Percentiles rank a stretch among this genome's conserved stretches.
Conservation (phyloP, 257 asterid genomes). For the Avicennia marina region DNA sequence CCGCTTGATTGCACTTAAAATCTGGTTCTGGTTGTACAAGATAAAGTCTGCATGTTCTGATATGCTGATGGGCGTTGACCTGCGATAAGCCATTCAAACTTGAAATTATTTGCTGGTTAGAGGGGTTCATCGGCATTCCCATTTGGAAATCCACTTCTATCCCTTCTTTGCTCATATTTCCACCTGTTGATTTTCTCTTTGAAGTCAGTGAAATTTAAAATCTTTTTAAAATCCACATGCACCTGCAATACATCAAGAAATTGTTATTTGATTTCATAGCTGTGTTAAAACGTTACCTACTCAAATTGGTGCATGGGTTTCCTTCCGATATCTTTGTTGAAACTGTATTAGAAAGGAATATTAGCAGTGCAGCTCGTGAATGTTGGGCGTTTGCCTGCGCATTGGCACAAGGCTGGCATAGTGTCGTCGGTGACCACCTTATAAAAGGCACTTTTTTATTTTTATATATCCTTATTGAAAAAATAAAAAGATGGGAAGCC, state of each 20-base stretch:
- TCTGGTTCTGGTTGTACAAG: background rate
- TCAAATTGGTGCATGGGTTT: no score
- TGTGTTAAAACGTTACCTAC: background rate
- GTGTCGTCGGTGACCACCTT: no score
- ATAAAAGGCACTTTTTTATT: no score
- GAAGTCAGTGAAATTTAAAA: constrained; percentile 3
- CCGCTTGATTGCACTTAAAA: background rate
- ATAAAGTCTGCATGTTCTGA: constrained; percentile 1
- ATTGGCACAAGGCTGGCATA: no score
- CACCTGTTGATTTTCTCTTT: constrained; percentile 1
- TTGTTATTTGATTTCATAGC: background rate
- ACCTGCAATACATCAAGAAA: background rate
- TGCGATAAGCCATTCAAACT: background rate
- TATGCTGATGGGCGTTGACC: no score
- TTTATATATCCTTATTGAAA: no score
- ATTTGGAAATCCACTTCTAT: constrained; percentile 1
- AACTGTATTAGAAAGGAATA: no score
- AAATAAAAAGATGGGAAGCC: no score
- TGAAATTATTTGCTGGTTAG: background rate
- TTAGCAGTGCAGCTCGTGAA: no score
- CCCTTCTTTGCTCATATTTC: background rate
- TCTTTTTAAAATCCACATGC: constrained; percentile 5
- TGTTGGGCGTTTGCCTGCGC: no score
- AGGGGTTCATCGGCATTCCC: background rate
- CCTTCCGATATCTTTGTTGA: no score